Base-by-base conservation (phyloP, 140 eudicot genomes). In the Ambrosia hybrid region DNA sequence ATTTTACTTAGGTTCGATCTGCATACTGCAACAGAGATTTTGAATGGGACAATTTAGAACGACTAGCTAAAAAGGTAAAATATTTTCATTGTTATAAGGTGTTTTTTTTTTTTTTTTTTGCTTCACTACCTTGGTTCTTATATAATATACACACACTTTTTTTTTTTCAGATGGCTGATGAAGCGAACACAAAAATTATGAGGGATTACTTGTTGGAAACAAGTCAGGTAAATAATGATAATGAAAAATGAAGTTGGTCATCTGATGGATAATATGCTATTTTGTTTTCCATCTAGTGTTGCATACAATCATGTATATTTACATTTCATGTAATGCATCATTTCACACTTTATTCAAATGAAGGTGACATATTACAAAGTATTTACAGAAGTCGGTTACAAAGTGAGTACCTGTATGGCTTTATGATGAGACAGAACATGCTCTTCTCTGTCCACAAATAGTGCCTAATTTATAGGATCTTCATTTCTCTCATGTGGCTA, bases 11-110 rank as follows among this genome's bases (percentile, higher is more conserved):
- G 99, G 99, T 93, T 63, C 95, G 99, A 75, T 90, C 97, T 57
- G 96, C 92, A 12, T 93, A 93, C 76, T 93, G 97, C 77, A 90
- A 93, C 79, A 84, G 48, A 2, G 99, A 93, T 71, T 93, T 93
- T 57, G 99, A 93, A 81, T 93, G 99, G 99, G 97, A 93, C 88
- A 93, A 93, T 83, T 74, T 93, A 80, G 68, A 90, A 78, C 85
- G 76, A 7, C 57, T 93, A 82, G 84, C 97, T 51, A 56, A 64
- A 9, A 81, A 88, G 97, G 97, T 93, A 55, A 17, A 78, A 9
- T 57, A 65, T 1, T 9, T 1, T 17, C 39, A 26, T 21, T 36
- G 45, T 5, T 30, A 6, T 41, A 6, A 65, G 10, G 67, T 61
- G n/a, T n/a, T n/a, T 62, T 56, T 71, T 59, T 45, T 2, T n/a